phyloP scores from a whole-genome alignment of 768 basidiomycete genomes.

The Auricularia auricula-judae region DNA sequence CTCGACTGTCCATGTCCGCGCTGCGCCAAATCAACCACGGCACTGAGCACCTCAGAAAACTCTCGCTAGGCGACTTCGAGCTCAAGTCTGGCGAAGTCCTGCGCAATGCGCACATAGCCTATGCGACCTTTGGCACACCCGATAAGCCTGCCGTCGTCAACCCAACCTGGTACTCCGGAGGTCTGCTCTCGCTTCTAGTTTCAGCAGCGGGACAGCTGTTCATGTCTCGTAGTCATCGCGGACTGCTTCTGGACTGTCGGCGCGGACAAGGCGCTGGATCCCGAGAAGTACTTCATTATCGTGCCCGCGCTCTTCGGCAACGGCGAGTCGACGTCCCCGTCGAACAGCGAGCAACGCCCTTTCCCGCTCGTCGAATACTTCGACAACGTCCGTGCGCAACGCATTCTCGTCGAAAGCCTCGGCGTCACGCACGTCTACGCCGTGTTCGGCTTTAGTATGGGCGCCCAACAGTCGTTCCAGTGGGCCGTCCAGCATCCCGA shows the following conservation, averaged over 20 bases:
- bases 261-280: background rate
- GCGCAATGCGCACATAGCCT: conserved; percentile 65
- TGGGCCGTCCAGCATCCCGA: conserved; percentile 49
- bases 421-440: conserved; percentile 33
- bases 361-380: background rate
- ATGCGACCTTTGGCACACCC: conserved; percentile 21
- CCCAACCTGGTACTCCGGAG: background rate
- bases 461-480: conserved; percentile 47
- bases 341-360: background rate
- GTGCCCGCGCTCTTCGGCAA: background rate
- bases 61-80: background rate
- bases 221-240: background rate
- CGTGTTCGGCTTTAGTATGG: conserved; percentile 51
- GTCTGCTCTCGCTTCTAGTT: background rate
- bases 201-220: background rate
- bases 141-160: background rate
- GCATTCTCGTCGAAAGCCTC: conserved; percentile 36
- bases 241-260: background rate
- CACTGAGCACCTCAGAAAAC: background rate
- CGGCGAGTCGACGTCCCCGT: background rate
- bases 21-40: background rate
- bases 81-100: conserved; percentile 56
- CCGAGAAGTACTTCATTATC: background rate
- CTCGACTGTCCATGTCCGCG: background rate
- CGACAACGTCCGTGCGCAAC: background rate